Conservation (phyloP, 2,329 filamentous ascomycete species). For the Lasiodiplodia sp. region DNA sequence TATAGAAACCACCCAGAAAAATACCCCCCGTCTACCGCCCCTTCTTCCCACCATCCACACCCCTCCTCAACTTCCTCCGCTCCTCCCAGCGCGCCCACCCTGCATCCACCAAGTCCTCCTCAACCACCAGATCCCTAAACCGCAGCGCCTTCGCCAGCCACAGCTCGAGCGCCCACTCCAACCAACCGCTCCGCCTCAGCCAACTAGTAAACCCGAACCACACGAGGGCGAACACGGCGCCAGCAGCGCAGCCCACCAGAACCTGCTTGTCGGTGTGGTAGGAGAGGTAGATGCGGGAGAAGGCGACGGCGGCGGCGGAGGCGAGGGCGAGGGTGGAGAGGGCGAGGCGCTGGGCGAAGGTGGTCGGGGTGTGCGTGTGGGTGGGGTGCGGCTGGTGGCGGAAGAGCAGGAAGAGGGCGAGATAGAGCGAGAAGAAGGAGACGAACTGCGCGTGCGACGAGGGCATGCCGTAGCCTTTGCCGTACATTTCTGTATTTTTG, state of each 20-base stretch:
- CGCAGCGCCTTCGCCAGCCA: conserved; percentile 71
- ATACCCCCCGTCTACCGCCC: not conserved
- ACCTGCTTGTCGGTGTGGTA: conserved; percentile 94
- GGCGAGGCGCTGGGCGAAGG: conserved; percentile 65
- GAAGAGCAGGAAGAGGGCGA: conserved; percentile 83
- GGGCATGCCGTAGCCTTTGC: conserved; percentile 98
- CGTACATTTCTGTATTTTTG: conserved; percentile 74
- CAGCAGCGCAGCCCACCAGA: conserved; percentile 76
- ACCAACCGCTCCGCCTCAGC: conserved; percentile 70
- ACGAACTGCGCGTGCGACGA: conserved; percentile 95
- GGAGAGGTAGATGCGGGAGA: conserved; percentile 86
- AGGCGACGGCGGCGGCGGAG: conserved; percentile 65
- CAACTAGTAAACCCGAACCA: conserved; percentile 82
- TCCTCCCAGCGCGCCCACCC: conserved; percentile 93
- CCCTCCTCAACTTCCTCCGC: conserved; percentile 46
- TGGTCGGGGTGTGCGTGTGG: conserved; percentile 63
- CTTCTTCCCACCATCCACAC: conserved; percentile 37
- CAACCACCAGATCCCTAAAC: conserved; percentile 82
- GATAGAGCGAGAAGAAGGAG: conserved; percentile 85
- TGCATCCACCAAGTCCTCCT: conserved; percentile 87
- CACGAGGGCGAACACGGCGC: conserved; percentile 70
- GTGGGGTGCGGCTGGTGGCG: conserved; percentile 66
- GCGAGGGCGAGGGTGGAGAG: conserved; percentile 54
- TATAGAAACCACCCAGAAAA: too few relatives aligned
- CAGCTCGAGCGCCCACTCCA: conserved; percentile 75